Conservation (phyloP, 2,329 filamentous ascomycete species). For the Botrytis elliptica region DNA sequence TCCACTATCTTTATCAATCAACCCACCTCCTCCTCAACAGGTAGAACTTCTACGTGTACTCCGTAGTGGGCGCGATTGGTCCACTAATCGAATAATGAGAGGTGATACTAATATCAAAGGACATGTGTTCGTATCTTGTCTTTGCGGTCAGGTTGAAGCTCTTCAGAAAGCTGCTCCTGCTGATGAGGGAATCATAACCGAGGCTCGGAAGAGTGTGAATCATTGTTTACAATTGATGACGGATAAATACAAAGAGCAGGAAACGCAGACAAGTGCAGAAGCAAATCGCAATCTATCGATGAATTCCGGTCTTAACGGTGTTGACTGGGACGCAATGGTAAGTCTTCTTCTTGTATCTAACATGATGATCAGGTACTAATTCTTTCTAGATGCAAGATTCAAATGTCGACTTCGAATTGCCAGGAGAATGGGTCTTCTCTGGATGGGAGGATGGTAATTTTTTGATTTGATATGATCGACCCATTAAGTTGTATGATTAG, state of each 20-base stretch:
- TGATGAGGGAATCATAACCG: slow-evolving; percentile 25
- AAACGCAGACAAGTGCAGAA: slow-evolving; percentile 8
- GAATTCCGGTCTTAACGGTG: neutral
- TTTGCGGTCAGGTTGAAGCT: slow-evolving; percentile 44
- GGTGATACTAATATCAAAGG: slow-evolving; percentile 49
- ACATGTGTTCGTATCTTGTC: slow-evolving; percentile 44
- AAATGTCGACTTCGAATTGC: slow-evolving; percentile 23
- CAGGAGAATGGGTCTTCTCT: slow-evolving; percentile 24
- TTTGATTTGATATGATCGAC: neutral
- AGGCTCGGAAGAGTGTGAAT: slow-evolving; percentile 26
- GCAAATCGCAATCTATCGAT: neutral
- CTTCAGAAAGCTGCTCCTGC: slow-evolving; percentile 24
- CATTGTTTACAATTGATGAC: slow-evolving; percentile 28
- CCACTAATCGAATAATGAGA: slow-evolving; percentile 35
- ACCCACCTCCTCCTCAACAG: neutral
- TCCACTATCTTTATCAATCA: slow-evolving; percentile 1
- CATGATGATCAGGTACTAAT: neutral
- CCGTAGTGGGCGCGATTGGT: neutral
- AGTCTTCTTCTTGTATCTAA: neutral
- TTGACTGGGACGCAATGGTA: slow-evolving; percentile 5
- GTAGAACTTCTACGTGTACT: slow-evolving; percentile 8
- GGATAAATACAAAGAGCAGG: slow-evolving; percentile 1
- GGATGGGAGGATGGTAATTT: slow-evolving; percentile 12
- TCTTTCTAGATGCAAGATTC: slow-evolving; percentile 23
- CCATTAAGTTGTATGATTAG: neutral